Conservation (phyloP, 2,329 filamentous ascomycete species). For the Colletotrichum sp. region DNA sequence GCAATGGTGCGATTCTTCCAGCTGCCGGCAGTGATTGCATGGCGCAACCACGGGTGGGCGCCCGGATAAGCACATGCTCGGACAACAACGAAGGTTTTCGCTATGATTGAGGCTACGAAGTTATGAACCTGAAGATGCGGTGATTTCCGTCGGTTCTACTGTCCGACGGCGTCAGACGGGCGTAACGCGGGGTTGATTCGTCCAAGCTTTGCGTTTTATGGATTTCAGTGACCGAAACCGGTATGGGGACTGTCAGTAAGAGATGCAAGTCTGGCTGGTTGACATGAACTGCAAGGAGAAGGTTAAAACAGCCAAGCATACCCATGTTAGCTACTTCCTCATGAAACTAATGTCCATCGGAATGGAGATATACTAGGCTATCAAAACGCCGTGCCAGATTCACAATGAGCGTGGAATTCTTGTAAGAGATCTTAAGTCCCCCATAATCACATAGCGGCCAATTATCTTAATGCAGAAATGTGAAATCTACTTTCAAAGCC, state of each 20-base stretch:
- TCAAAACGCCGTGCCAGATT: not conserved
- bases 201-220: not conserved
- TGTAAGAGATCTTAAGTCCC: not conserved
- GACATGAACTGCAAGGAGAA: not conserved
- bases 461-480: not conserved
- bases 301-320: not conserved
- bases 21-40: not conserved
- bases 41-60: not conserved
- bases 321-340: not conserved
- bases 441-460: not conserved
- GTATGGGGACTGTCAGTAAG: not conserved
- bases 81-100: not conserved
- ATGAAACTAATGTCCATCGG: not conserved
- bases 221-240: rapidly evolving
- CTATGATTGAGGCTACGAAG: not conserved
- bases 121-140: not conserved
- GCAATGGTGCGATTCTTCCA: too few species aligned
- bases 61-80: not conserved
- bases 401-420: not conserved
- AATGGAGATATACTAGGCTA: not conserved
- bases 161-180: not conserved
- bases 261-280: not conserved
- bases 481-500: not conserved
- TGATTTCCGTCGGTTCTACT: not conserved
- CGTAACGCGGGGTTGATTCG: not conserved